A percentile compares a stretch with the other conserved stretches of the same genome.
Evolutionary conservation across 2,329 filamentous ascomycete species (phyloP).

Genomic region (Madurella fahalii): DNA sequence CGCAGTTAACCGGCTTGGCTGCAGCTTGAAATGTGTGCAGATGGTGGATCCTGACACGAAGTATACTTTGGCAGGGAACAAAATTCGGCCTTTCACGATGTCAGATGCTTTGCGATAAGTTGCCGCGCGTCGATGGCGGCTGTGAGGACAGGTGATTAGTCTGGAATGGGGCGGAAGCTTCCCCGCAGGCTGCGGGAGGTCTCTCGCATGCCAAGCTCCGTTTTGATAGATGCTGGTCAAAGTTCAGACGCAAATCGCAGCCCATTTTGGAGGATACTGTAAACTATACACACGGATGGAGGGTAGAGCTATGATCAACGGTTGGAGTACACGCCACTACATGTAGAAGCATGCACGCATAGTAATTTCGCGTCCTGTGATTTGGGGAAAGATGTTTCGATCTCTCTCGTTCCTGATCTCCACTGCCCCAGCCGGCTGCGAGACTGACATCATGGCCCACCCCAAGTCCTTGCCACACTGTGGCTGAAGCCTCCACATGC

Average conservation of each 20-base stretch:
- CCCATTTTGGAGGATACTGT: not conserved
- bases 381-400: no score
- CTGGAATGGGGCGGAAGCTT: not conserved
- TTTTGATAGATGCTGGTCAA: not conserved
- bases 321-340: no score
- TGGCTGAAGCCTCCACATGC: slow-evolving; percentile 1
- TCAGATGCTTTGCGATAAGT: not conserved
- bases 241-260: not conserved
- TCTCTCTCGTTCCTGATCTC: not conserved
- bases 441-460: slow-evolving; percentile 7
- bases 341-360: no score
- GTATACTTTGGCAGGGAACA: not conserved
- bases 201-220: not conserved
- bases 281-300: no score
- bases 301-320: no score
- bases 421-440: not conserved
- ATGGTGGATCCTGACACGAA: not conserved
- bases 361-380: no score
- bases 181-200: slow-evolving; percentile 1
- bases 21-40: not conserved
- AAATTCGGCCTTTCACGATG: no score
- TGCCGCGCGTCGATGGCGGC: slow-evolving; percentile 10
- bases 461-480: not conserved
- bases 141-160: not conserved
- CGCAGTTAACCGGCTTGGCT: not conserved